These are phyloP conservation scores for Starmera stellimalicola DNA, from an alignment of 1,139 yeast genomes.

Conservation along the genomic window DNA sequence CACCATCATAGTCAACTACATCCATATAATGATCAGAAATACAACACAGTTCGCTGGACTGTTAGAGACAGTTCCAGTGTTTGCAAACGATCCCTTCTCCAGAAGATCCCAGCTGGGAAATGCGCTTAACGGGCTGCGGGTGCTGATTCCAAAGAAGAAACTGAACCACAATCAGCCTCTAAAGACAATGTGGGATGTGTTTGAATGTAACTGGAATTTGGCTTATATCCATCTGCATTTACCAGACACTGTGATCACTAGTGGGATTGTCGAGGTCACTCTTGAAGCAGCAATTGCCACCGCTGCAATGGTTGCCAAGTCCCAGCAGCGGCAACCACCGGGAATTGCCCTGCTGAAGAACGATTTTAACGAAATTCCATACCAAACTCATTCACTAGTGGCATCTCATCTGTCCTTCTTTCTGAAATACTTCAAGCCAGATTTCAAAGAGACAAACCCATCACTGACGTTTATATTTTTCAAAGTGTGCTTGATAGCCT, in stretches of 20 bases:
- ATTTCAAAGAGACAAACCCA: neutral
- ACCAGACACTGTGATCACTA: constrained; percentile 2
- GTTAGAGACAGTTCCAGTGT: constrained; percentile 1
- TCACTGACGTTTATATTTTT: constrained; percentile 1
- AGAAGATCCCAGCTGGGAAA: constrained; percentile 3
- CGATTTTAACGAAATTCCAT: constrained; percentile 1
- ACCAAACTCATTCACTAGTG: constrained; percentile 1
- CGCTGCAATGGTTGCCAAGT: constrained; percentile 1
- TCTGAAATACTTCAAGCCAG: neutral
- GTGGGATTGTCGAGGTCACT: constrained; percentile 2
- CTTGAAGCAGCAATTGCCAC: constrained; percentile 2
- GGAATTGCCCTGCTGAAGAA: constrained; percentile 1
- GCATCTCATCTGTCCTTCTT: constrained; percentile 1
- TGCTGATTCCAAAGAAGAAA: neutral
- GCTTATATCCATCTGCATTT: constrained; percentile 3
- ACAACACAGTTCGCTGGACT: constrained; percentile 2
- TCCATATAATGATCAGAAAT: constrained; percentile 2
- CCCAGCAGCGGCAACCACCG: neutral
- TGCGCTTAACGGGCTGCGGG: constrained; percentile 1
- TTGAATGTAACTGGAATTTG: constrained; percentile 2
- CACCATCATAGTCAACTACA: neutral
- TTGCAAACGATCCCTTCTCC: constrained; percentile 1
- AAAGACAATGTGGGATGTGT: constrained; percentile 1
- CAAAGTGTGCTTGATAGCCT: constrained; percentile 1
- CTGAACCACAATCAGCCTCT: neutral